These are phyloP conservation scores for Fusarium sp. DNA, from an alignment of 2,329 filamentous ascomycete species.

Conservation along the genomic window DNA sequence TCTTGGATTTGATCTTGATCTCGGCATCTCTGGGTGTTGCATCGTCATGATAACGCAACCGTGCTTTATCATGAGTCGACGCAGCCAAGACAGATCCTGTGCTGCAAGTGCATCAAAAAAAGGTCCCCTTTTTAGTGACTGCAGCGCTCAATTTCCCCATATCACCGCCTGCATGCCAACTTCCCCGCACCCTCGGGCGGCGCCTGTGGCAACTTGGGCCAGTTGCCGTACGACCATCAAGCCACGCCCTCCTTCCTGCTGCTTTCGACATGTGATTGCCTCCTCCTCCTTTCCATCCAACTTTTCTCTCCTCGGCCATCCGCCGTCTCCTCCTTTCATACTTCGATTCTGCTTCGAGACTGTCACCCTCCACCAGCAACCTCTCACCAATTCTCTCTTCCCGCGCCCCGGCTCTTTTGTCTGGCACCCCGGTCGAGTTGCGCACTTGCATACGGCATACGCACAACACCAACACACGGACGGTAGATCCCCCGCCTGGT, in stretches of 20 bases:
- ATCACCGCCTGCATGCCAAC: conserved; percentile 36
- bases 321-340: conserved; percentile 1
- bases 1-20: neutral
- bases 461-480: too few species aligned
- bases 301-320: neutral
- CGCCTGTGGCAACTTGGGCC: conserved; percentile 30
- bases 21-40: too few species aligned
- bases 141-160: too few species aligned
- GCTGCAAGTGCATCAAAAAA: too few species aligned
- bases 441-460: too few species aligned
- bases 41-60: conserved; percentile 12
- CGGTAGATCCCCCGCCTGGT: too few species aligned
- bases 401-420: neutral
- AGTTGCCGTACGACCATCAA: too few species aligned
- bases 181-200: conserved; percentile 33
- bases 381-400: neutral
- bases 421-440: too few species aligned
- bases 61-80: too few species aligned
- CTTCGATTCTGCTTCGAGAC: conserved; percentile 14
- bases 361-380: neutral
- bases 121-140: too few species aligned
- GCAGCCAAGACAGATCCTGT: too few species aligned
- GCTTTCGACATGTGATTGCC: conserved; percentile 49
- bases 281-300: conserved; percentile 4
- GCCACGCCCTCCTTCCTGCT: too few species aligned